Conservation (phyloP, 352 stramenopile species). For the Chrysophaeum taylorii region DNA sequence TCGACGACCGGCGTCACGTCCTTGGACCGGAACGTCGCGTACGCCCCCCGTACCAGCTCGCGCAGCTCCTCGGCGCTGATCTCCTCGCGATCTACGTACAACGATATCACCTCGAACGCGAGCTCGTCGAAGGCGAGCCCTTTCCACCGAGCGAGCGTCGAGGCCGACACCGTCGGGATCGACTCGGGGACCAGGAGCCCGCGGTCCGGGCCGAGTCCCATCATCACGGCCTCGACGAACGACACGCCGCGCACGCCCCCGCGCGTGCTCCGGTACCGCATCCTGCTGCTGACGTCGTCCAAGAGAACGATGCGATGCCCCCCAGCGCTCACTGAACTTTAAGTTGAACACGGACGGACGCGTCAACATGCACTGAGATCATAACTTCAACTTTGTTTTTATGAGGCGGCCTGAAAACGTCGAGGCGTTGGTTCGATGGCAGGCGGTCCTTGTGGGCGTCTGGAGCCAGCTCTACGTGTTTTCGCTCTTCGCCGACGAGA, state of each 20-base stretch:
- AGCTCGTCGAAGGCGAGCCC: constrained; percentile 84
- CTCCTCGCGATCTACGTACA: constrained; percentile 88
- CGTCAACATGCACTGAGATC: too few species aligned
- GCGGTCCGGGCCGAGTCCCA: constrained; percentile 56
- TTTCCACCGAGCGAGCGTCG: constrained; percentile 56
- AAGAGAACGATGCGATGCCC: too few species aligned
- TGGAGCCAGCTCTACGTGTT: too few species aligned
- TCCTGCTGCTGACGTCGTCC: too few species aligned
- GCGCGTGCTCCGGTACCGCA: not conserved
- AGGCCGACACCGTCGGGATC: constrained; percentile 40
- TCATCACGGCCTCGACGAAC: constrained; percentile 63
- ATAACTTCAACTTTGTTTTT: too few species aligned
- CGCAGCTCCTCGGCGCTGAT: constrained; percentile 74
- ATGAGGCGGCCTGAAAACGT: too few species aligned
- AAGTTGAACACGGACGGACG: too few species aligned
- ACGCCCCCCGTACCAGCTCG: constrained; percentile 80
- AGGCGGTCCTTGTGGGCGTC: too few species aligned
- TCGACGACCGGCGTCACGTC: constrained; percentile 83
- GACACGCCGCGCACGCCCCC: constrained; percentile 35
- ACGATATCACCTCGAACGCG: constrained; percentile 82
- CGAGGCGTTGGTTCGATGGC: too few species aligned
- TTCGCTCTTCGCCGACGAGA: too few species aligned
- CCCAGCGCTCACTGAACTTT: too few species aligned
- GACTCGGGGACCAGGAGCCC: constrained; percentile 66
- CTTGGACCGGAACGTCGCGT: constrained; percentile 78